Evolutionary conservation across 345 rosid species (phyloP), one percentile per base, ranked within the genome.

Genomic region (Nephelium lappaceum): DNA sequence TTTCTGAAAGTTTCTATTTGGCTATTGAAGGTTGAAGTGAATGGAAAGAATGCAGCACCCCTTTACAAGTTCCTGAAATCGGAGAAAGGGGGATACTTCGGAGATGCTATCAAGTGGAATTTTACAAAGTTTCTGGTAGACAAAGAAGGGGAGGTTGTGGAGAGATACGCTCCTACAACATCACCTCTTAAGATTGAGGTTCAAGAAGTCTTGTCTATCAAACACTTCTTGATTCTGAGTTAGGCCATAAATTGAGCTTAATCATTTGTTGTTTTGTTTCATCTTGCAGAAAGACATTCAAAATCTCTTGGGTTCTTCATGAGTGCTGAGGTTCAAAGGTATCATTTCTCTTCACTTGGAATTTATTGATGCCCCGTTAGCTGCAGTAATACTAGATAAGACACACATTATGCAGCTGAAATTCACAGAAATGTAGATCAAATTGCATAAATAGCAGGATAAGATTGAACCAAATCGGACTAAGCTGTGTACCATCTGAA

Each of bases 81-180:
- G 21, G 86, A 92, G 82, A 90, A 93, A 80, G 96, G 97, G 0
- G 98, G 97, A 67, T 77, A 69, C 61, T 83, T 95, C 10, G 94
- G 89, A 73, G 93, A 91, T 66, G 87, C 90, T 74, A 91, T 95
- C 71, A 95, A 95, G 74, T 95, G 98, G 99, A 95, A 95, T 78
- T 95, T 95, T 71, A 91, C 98, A 6, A 95, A 93, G 82, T 92
- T 93, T 82, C 80, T 95, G 82, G 97, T 91, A 3, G 86, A 91
- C 74, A 95, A 84, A 83, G 87, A 86, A 80, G 99, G 99, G 57
- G 89, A 91, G 81, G 92, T 89, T 15, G 92, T 90, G 66, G 93
- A 88, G 66, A 84, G 97, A 79, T 91, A 88, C 82, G 93, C 93
- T 77, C 96, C 99, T 1, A 92, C 88, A 6, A 93, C 96, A 57